Percentiles rank a stretch among this genome's conserved stretches.
phyloP scores from a whole-genome alignment of 495 filamentous ascomycete genomes.

The Endocarpon pusillum region DNA sequence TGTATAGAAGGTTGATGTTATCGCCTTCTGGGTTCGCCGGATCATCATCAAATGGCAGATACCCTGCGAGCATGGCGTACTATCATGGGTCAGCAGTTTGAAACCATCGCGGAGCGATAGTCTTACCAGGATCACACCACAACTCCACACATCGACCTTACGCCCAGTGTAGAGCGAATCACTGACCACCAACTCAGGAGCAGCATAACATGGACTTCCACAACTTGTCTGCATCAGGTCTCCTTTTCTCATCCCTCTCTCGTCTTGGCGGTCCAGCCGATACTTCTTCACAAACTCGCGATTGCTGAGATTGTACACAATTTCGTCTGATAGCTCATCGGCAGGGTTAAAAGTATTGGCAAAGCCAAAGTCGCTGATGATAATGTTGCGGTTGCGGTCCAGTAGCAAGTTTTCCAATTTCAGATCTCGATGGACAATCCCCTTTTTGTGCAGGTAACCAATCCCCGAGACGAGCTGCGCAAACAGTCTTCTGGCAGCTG shows the following conservation, averaged over 20 bases:
- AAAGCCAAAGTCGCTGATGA: conserved; percentile 99
- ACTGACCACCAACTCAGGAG: conserved; percentile 92
- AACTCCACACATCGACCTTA: conserved; percentile 99
- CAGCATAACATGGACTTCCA: conserved; percentile 70
- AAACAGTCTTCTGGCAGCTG: conserved; percentile 76
- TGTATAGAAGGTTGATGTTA: conserved; percentile 98
- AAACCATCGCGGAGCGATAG: conserved; percentile 1
- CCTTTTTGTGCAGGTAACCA: conserved; percentile 96
- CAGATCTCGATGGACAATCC: conserved; percentile 93
- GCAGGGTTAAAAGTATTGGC: conserved; percentile 88
- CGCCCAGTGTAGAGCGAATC: conserved; percentile 93
- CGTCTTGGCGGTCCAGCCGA: conserved; percentile 65
- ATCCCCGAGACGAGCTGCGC: conserved; percentile 94
- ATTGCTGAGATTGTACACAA: conserved; percentile 73
- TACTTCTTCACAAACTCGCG: conserved; percentile 68
- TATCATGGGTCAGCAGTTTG: conserved; percentile 18
- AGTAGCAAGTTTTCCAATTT: conserved; percentile 95
- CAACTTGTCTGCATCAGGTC: conserved; percentile 43
- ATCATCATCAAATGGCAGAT: conserved; percentile 97
- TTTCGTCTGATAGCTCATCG: conserved; percentile 78
- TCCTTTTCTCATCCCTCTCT: conserved; percentile 62
- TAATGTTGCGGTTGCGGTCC: conserved; percentile 94
- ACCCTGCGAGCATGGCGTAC: conserved; percentile 98
- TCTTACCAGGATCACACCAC: conserved; percentile 93
- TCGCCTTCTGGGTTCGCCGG: conserved; percentile 97